A percentile compares a stretch with the other conserved stretches of the same genome.
These are phyloP conservation scores for Nicotiana rustica DNA, from an alignment of 305 asterid species.

Conservation along the genomic window DNA sequence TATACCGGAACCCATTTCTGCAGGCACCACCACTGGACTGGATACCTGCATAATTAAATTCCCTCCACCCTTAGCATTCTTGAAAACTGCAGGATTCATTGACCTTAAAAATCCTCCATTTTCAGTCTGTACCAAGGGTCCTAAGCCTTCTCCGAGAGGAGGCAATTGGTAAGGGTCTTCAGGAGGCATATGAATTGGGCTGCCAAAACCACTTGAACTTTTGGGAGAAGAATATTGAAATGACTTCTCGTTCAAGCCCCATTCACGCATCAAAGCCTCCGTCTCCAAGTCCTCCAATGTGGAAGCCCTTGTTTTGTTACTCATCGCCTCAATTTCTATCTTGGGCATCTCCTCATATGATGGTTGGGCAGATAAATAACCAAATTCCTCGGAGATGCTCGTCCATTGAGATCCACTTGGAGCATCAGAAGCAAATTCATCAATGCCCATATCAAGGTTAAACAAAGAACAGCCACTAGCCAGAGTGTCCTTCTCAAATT, in stretches of 20 bases:
- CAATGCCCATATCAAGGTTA: conserved; percentile 54
- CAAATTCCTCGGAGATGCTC: conserved; percentile 51
- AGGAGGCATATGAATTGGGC: conserved; percentile 60
- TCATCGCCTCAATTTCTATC: conserved; percentile 51
- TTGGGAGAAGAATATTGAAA: conserved; percentile 74
- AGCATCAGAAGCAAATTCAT: conserved; percentile 42
- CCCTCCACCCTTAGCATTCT: conserved; percentile 74
- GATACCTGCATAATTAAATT: conserved; percentile 94
- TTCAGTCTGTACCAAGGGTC: conserved; percentile 82
- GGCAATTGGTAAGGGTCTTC: conserved; percentile 74
- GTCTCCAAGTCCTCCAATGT: conserved; percentile 89
- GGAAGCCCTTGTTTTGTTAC: conserved; percentile 62
- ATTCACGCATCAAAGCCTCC: conserved; percentile 85
- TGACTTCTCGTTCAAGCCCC: conserved; percentile 77
- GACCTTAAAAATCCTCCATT: conserved; percentile 91
- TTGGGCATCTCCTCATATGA: conserved; percentile 47
- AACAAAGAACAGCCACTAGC: conserved; percentile 72
- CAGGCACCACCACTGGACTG: conserved; percentile 94
- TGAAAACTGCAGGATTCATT: conserved; percentile 82
- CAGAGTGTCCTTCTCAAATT: conserved; percentile 87
- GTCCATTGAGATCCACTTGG: conserved; percentile 57
- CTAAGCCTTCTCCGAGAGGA: conserved; percentile 84
- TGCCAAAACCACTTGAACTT: conserved; percentile 63
- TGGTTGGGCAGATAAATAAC: conserved; percentile 44
- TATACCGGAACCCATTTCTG: conserved; percentile 92